Evolutionary conservation across 2,329 filamentous ascomycete species (phyloP), one percentile per base, ranked within the genome.

Genomic region (Pseudogymnoascus pannorum): DNA sequence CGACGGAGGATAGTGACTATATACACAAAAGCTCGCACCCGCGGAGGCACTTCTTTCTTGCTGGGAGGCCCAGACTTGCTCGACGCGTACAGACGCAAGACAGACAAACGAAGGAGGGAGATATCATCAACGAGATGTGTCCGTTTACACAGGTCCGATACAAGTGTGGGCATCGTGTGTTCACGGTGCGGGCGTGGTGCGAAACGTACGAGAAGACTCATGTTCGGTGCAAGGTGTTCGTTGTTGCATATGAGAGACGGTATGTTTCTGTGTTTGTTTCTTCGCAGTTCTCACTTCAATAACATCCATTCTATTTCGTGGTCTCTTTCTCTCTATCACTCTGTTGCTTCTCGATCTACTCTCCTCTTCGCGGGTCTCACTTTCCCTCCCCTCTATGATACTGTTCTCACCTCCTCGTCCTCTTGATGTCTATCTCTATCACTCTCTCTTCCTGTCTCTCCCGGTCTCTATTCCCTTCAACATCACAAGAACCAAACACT

Each of bases 91-190:
- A 48, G 42, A 51, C 22, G 44, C 24, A 29, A 51, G n/a, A 51
- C 44, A 51, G 24, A 29, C n/a, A 29, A 7, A 29, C n/a, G n/a
- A n/a, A n/a, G 14, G 24, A 29, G 44, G 24, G 2, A 26, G 7
- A 51, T 51, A 51, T 29, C 4, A 18, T 8, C 44, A 51, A 20
- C 64, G 72, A 60, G 58, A 84, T 84, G 81, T 85, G 81, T 70
- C 81, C 84, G 69, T 84, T 84, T 66, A 83, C 78, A 20, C 78
- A 83, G 71, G 81, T 84, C 60, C 78, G 82, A 63, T 84, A 81
- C 69, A 75, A 76, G 40, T 85, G 81, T 71, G 76, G 76, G 58
- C 81, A 85, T 71, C 72, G 80, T 62, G 76, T 81, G 33, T 83
- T 78, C 66, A 79, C 78, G 7, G 81, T 84, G 51, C 75, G 79